Base-by-base conservation (phyloP, 306 rosid genomes). In the Cajanus cajan region DNA sequence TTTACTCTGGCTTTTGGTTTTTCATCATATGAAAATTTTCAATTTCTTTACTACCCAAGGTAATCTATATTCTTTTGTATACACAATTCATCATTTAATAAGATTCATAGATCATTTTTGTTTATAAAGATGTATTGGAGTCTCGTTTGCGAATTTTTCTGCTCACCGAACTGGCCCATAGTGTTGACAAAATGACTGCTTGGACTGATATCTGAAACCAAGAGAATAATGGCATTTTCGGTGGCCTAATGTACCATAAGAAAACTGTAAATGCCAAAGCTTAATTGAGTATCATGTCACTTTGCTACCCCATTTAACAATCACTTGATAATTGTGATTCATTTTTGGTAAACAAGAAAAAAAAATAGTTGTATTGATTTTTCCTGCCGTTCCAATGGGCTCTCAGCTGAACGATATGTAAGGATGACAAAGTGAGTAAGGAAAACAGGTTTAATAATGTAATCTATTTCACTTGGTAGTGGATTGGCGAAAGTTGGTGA, bases 361-460 rank as follows among this genome's bases (percentile, higher is more conserved):
- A 15, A 6, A 0, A 16, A 4, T 50, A 16, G 10, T 0, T 41
- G 47, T 41, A 1, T 4, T 25, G 0, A 0, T 6, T 31, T 31
- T 19, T 40, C 12, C 11, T 68, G 78, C 28, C 68, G 68, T 19
- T 57, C 69, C 69, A 74, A 40, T 58, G 78, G 54, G 57, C 12
- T 73, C 68, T 57, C 55, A 15, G 78, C 55, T 14, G n/a, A 57
- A 54, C 22, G n/a, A n/a, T n/a, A n/a, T n/a, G n/a, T n/a, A n/a
- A n/a, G n/a, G n/a, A n/a, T n/a, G n/a, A n/a, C n/a, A n/a, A n/a
- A n/a, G n/a, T n/a, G n/a, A n/a, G n/a, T n/a, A n/a, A n/a, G n/a
- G n/a, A n/a, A n/a, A n/a, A n/a, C n/a, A n/a, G n/a, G n/a, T n/a
- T n/a, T n/a, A n/a, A n/a, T n/a, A n/a, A n/a, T n/a, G n/a, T n/a